Percentiles rank a stretch among this genome's conserved stretches.
Conservation (phyloP, 805 yeast species). For the Barnettozyma pratensis region DNA sequence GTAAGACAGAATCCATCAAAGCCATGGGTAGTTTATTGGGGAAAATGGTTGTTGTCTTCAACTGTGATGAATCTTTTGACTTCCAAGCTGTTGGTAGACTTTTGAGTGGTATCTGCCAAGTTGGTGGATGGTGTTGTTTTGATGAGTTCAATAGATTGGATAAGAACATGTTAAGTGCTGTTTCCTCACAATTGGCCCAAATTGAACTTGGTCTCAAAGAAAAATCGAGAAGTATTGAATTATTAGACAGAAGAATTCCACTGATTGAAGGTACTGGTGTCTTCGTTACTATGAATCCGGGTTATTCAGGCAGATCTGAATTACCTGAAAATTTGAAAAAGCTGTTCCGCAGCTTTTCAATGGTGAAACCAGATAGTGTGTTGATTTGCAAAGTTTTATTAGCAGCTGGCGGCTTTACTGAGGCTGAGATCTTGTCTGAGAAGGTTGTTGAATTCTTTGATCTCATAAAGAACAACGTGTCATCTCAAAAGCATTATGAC, state of each 20-base stretch:
- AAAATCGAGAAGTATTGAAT: conserved; percentile 24
- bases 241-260: conserved; percentile 36
- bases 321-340: conserved; percentile 84
- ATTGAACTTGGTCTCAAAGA: conserved; percentile 53
- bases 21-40: conserved; percentile 80
- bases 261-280: conserved; percentile 56
- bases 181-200: conserved; percentile 70
- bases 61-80: conserved; percentile 89
- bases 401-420: conserved; percentile 61
- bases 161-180: conserved; percentile 69
- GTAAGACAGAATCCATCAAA: conserved; percentile 88
- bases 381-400: conserved; percentile 69
- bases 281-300: conserved; percentile 90
- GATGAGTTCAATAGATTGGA: conserved; percentile 89
- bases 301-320: conserved; percentile 73
- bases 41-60: conserved; percentile 74
- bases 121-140: conserved; percentile 94
- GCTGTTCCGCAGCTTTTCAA: conserved; percentile 69
- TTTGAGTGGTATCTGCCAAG: conserved; percentile 68
- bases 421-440: conserved; percentile 40
- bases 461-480: conserved; percentile 34
- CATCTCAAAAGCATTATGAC: conserved; percentile 74
- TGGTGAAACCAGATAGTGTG: conserved; percentile 65
- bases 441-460: conserved; percentile 52
- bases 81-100: conserved; percentile 73